Base-by-base conservation (phyloP, 2,329 filamentous ascomycete genomes). In the Didymosphaeria variabile region DNA sequence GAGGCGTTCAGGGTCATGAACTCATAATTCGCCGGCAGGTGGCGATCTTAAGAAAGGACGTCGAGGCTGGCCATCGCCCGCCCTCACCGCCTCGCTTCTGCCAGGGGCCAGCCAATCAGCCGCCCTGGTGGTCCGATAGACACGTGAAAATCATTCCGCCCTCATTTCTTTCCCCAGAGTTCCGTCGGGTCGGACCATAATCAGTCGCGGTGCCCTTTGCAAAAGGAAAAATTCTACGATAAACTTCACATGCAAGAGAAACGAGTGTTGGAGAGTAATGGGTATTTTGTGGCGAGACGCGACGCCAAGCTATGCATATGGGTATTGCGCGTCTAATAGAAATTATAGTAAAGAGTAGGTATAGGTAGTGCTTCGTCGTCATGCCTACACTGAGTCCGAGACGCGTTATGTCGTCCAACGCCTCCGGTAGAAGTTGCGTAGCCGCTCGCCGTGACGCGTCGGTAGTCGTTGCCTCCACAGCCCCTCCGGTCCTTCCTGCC, bases 11-110 rank as follows among this genome's bases (percentile, higher is more conserved):
- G 57, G n/a, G 59, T 29, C 58, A 38, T 45, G 38, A 44, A 23
- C 23, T 10, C 38, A 44, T 40, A 2, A 13, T 31, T 21, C 49
- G 4, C 13, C 51, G n/a, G 29, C 17, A 55, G 57, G 57, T 38
- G 59, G 46, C 71, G 63, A 68, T 73, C 69, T 72, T 73, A 72
- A 74, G 59, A 40, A 46, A 62, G 61, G 59, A 46, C 42, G 56
- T 47, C 47, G 59, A 62, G 55, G 40, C 60, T 45, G 23, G 19
- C 23, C 9, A 55, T 44, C 52, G 52, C 38, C 23, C 52, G 38
- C 26, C 23, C 26, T 40, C 60, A 62, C 60, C 56, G 60, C 60
- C 60, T 61, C 38, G 31, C 13, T 73, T 71, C 64, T 70, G 69
- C 67, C 68, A 71, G 68, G 70, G 71, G 69, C 49, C 56, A 31